Percentiles rank a stretch among this genome's conserved stretches.
Conservation (phyloP, 306 rosid genomes). For the Oxytropis ochrocephala region DNA sequence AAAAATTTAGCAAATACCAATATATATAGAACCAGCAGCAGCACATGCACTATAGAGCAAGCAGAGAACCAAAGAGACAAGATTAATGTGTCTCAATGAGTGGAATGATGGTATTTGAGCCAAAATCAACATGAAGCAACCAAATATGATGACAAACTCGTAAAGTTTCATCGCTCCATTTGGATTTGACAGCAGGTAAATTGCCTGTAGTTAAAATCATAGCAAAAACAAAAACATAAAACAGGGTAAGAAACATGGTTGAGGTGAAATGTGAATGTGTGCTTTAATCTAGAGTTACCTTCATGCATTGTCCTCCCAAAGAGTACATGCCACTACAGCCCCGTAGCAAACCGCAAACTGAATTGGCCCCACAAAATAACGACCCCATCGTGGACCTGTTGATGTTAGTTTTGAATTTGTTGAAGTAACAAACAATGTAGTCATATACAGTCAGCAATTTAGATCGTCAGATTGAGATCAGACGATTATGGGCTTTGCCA, state of each 20-base stretch:
- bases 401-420: not conserved
- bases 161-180: slow-evolving; percentile 54
- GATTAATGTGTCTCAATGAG: slow-evolving; percentile 67
- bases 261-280: not conserved
- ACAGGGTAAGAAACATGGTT: not conserved
- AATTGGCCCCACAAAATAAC: slow-evolving; percentile 65
- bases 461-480: too few relatives aligned
- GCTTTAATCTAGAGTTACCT: slow-evolving; percentile 40
- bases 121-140: slow-evolving; percentile 66
- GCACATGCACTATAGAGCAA: slow-evolving; percentile 60
- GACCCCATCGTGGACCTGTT: slow-evolving; percentile 66
- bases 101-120: slow-evolving; percentile 83
- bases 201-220: slow-evolving; percentile 34
- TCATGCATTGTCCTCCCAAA: slow-evolving; percentile 82
- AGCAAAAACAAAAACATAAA: not conserved
- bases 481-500: too few relatives aligned
- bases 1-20: slow-evolving; percentile 30
- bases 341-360: slow-evolving; percentile 69
- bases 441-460: too few relatives aligned
- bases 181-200: slow-evolving; percentile 50
- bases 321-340: slow-evolving; percentile 52
- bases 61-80: slow-evolving; percentile 46
- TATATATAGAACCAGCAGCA: slow-evolving; percentile 52
- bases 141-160: slow-evolving; percentile 60
- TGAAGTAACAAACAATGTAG: too few relatives aligned